These are phyloP conservation scores for Jackrogersella minutella DNA, from an alignment of 495 filamentous ascomycete species.

Conservation along the genomic window DNA sequence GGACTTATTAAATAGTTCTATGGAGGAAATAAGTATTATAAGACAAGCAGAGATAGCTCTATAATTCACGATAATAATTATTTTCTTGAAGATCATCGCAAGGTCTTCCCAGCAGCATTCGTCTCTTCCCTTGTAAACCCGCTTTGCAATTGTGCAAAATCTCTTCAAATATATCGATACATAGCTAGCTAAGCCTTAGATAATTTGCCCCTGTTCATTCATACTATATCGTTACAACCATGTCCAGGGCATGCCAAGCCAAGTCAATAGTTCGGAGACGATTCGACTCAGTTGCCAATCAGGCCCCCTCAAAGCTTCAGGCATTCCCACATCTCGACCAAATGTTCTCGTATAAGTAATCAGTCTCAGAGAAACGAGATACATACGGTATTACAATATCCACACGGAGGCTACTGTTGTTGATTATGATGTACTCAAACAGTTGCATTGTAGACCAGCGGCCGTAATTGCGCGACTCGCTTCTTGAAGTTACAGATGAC, in stretches of 20 bases:
- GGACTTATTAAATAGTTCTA: not conserved
- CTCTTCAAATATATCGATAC: not conserved
- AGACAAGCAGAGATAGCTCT: not conserved
- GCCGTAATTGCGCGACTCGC: conserved; percentile 28
- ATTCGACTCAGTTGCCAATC: conserved; percentile 14
- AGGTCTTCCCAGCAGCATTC: not conserved
- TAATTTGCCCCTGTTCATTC: conserved; percentile 7
- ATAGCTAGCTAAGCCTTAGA: not conserved
- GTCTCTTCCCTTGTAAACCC: not conserved
- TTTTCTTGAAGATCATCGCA: not conserved
- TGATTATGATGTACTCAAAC: conserved; percentile 32
- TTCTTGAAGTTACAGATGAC: conserved; percentile 28
- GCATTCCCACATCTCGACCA: conserved; percentile 30
- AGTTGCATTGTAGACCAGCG: conserved; percentile 27
- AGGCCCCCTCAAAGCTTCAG: conserved; percentile 9
- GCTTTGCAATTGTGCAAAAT: not conserved
- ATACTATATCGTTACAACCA: conserved; percentile 7
- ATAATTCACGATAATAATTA: not conserved
- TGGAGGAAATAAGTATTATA: not conserved
- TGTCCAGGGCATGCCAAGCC: conserved; percentile 21
- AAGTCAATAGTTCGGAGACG: conserved; percentile 29
- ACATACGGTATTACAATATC: conserved; percentile 12
- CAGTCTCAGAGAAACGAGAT: conserved; percentile 2
- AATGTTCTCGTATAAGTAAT: conserved; percentile 16
- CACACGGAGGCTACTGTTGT: conserved; percentile 19